Conservation (phyloP, 306 rosid species). For the Sechiopsis laciniata region DNA sequence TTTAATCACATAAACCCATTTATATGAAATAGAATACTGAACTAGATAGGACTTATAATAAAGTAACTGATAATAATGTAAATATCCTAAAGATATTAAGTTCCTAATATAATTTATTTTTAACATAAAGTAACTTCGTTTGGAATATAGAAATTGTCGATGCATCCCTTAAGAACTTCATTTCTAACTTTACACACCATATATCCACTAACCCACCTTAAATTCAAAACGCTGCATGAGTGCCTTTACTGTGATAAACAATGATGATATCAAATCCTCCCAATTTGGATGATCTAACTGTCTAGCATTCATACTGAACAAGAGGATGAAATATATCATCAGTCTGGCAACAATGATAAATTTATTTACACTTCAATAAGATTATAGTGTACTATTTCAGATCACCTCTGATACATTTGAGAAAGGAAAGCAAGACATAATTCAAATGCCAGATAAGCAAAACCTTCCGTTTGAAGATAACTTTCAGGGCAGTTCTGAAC, state of each 20-base stretch:
- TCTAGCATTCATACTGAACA: slow-evolving; percentile 35
- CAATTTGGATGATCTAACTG: slow-evolving; percentile 34
- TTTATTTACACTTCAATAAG: not conserved
- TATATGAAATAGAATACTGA: not conserved
- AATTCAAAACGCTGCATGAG: slow-evolving; percentile 52
- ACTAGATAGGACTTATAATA: not conserved
- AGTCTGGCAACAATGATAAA: not conserved
- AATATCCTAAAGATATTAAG: not conserved
- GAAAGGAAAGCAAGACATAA: slow-evolving; percentile 59
- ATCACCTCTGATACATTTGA: slow-evolving; percentile 54
- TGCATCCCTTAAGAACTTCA: too few relatives aligned
- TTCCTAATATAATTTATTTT: not conserved
- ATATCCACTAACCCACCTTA: slow-evolving; percentile 47
- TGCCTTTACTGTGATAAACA: slow-evolving; percentile 53
- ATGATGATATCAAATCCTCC: slow-evolving; percentile 49
- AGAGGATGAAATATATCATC: slow-evolving; percentile 24
- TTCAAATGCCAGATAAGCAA: slow-evolving; percentile 57
- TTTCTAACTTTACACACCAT: not conserved
- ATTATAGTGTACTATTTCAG: not conserved
- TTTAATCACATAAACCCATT: not conserved
- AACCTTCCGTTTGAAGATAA: slow-evolving; percentile 48
- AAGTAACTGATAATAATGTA: not conserved
- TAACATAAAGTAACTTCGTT: not conserved
- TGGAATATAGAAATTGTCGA: not conserved
- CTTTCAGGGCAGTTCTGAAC: slow-evolving; percentile 72